phyloP scores from a whole-genome alignment of 352 stramenopile species.

The Pythium monospermum region DNA sequence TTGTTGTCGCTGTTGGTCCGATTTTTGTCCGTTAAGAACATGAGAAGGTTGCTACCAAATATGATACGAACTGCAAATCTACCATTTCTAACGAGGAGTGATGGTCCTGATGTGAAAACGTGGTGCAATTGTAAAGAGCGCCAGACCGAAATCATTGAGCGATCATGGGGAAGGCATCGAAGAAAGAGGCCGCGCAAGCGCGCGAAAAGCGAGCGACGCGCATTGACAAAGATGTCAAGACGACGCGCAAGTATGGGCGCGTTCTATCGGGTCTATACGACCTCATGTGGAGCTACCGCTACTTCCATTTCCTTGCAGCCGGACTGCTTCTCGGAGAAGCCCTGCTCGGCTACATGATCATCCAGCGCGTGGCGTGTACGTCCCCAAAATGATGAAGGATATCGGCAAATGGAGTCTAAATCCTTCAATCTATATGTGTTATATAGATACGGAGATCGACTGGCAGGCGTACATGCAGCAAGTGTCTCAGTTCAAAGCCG shows the following conservation, averaged over 20 bases:
- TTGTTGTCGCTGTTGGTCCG: no score
- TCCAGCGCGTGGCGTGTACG: conserved; percentile 74
- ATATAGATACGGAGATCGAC: conserved; percentile 97
- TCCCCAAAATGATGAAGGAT: no score
- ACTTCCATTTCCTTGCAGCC: conserved; percentile 63
- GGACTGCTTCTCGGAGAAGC: conserved; percentile 53
- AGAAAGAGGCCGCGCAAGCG: no score
- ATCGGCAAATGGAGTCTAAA: no score
- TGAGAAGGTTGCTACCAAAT: no score
- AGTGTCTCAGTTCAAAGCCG: conserved; percentile 89
- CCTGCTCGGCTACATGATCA: conserved; percentile 67
- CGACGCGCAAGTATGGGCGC: conserved; percentile 55
- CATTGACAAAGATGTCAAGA: conserved; percentile 87
- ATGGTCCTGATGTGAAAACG: no score
- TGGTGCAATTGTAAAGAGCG: no score
- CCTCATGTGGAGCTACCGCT: conserved; percentile 85
- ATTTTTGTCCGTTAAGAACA: no score
- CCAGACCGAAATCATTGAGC: no score
- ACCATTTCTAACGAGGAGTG: no score
- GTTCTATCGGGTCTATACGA: conserved; percentile 76
- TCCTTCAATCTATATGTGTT: conserved; percentile 4
- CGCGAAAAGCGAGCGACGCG: conserved; percentile 51
- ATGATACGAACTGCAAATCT: no score
- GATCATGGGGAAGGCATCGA: no score
- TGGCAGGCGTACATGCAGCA: conserved; percentile 99